Evolutionary conservation across 345 rosid species (phyloP).

Genomic region (Fremontodendron californicum): DNA sequence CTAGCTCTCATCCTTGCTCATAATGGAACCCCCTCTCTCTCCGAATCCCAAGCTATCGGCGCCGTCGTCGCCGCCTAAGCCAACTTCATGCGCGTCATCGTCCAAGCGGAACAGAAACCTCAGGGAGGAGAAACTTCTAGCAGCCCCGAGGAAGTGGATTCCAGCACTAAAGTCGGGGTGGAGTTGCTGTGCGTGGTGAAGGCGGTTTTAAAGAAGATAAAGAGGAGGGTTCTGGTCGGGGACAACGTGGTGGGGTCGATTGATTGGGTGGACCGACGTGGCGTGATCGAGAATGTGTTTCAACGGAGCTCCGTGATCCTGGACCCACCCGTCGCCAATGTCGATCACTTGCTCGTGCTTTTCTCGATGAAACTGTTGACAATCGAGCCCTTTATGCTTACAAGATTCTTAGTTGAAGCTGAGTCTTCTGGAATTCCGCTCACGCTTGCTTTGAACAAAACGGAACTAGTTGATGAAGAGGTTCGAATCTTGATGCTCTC

Average conservation of each 20-base stretch:
- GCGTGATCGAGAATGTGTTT: slow-evolving; percentile 84
- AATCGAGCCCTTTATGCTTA: slow-evolving; percentile 67
- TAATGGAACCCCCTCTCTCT: slow-evolving; percentile 44
- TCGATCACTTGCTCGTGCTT: slow-evolving; percentile 69
- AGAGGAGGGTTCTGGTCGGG: slow-evolving; percentile 84
- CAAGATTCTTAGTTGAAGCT: slow-evolving; percentile 85
- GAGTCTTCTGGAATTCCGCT: slow-evolving; percentile 80
- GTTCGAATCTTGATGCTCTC: slow-evolving; percentile 25
- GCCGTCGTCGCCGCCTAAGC: slow-evolving; percentile 89
- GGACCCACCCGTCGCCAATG: slow-evolving; percentile 93
- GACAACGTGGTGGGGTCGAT: slow-evolving; percentile 84
- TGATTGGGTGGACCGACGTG: slow-evolving; percentile 87
- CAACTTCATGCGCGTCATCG: slow-evolving; percentile 92
- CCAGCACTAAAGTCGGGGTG: slow-evolving; percentile 31
- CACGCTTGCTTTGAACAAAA: slow-evolving; percentile 74
- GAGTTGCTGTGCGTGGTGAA: slow-evolving; percentile 91
- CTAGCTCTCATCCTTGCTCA: slow-evolving; percentile 65
- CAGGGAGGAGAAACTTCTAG: slow-evolving; percentile 20
- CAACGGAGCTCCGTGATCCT: slow-evolving; percentile 54
- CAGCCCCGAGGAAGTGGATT: slow-evolving; percentile 9
- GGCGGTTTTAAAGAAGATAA: slow-evolving; percentile 88
- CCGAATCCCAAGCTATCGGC: slow-evolving; percentile 80
- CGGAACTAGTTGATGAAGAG: slow-evolving; percentile 65
- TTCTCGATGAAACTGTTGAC: slow-evolving; percentile 82
- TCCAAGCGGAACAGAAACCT: slow-evolving; percentile 28